Evolutionary conservation across 495 filamentous ascomycete genomes (phyloP).

Genomic region (Baudoinia panamericana): DNA sequence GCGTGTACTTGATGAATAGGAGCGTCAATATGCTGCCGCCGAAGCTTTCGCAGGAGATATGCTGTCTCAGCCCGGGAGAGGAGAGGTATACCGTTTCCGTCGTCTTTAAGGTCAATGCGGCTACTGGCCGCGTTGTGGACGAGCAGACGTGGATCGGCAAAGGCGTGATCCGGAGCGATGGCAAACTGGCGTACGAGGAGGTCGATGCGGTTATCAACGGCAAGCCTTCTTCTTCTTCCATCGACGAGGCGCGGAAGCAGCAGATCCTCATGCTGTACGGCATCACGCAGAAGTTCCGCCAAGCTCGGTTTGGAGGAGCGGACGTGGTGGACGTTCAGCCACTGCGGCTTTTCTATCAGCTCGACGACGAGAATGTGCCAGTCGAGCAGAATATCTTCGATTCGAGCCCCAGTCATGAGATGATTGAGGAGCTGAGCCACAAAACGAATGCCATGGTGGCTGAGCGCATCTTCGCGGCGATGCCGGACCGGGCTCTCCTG

Average conservation of each 20-base stretch:
- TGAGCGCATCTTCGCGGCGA: conserved; percentile 59
- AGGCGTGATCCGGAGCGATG: conserved; percentile 78
- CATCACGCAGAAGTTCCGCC: conserved; percentile 75
- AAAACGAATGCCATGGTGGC: conserved; percentile 84
- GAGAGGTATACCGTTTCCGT: conserved; percentile 87
- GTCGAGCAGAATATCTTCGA: conserved; percentile 94
- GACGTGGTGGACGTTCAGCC: conserved; percentile 61
- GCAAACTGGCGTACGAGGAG: conserved; percentile 69
- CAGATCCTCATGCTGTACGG: conserved; percentile 63
- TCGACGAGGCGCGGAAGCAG: conserved; percentile 48
- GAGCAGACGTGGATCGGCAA: conserved; percentile 91
- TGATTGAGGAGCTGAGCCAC: conserved; percentile 87
- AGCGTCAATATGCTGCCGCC: conserved; percentile 83
- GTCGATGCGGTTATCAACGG: conserved; percentile 63
- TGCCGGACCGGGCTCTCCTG: conserved; percentile 87
- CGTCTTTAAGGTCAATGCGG: conserved; percentile 72
- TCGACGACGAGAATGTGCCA: conserved; percentile 97
- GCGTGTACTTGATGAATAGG: conserved; percentile 83
- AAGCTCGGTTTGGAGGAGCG: conserved; percentile 67
- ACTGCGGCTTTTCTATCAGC: conserved; percentile 75
- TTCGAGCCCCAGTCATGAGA: conserved; percentile 73
- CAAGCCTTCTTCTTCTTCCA: conserved; percentile 24
- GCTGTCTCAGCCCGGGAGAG: conserved; percentile 70
- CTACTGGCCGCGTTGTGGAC: conserved; percentile 61
- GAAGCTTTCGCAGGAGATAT: conserved; percentile 71